phyloP scores from a whole-genome alignment of 169 alveolate genomes.

The Eimeria tenella region DNA sequence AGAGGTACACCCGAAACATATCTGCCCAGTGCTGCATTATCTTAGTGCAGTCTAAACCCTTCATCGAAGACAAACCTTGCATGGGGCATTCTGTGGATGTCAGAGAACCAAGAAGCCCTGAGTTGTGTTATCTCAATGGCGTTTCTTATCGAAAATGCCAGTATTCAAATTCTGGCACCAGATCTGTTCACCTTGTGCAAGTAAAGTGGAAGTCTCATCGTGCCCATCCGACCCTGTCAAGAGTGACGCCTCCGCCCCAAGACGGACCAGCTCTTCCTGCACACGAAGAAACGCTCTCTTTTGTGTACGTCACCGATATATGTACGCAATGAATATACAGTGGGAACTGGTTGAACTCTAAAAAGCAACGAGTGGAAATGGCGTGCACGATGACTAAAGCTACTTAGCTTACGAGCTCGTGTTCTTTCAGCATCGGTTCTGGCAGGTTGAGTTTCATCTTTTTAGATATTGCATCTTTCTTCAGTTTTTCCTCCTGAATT shows the following conservation, averaged over 20 bases:
- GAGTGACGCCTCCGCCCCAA: constrained; percentile 74
- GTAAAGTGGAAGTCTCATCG: constrained; percentile 59
- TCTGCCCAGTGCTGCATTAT: too few relatives aligned
- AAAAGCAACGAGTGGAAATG: neutral
- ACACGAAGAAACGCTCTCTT: neutral
- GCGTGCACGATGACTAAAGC: neutral
- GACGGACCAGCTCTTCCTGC: constrained; percentile 78
- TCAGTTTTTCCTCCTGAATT: constrained; percentile 89
- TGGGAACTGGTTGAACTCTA: neutral
- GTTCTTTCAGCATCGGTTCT: constrained; percentile 78
- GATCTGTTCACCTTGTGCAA: constrained; percentile 37
- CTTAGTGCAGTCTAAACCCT: too few relatives aligned
- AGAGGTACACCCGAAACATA: neutral
- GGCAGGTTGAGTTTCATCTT: constrained; percentile 78
- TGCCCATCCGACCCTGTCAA: constrained; percentile 68
- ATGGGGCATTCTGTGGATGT: too few relatives aligned
- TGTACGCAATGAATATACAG: neutral
- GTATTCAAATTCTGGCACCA: too few relatives aligned
- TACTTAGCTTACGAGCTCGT: constrained; percentile 63
- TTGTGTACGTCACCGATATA: neutral
- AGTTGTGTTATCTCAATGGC: too few relatives aligned
- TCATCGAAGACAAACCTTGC: too few relatives aligned
- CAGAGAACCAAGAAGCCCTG: too few relatives aligned
- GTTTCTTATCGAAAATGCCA: too few relatives aligned
- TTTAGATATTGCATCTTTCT: constrained; percentile 69